These are phyloP conservation scores for Aureobasidium sp. DNA, from an alignment of 2,329 filamentous ascomycete species.

Conservation along the genomic window DNA sequence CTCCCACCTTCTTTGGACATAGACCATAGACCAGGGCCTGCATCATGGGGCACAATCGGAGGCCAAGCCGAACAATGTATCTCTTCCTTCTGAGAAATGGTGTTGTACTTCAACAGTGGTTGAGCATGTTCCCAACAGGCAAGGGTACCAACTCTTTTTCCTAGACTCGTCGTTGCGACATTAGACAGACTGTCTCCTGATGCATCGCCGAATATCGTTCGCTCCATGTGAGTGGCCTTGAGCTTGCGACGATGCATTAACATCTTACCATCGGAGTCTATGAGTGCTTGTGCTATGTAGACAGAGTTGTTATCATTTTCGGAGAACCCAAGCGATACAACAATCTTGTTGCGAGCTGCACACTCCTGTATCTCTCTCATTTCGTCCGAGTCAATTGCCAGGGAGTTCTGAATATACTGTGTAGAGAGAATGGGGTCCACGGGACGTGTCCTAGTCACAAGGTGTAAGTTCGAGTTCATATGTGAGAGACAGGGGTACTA, in stretches of 20 bases:
- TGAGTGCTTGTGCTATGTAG: constrained; percentile 35
- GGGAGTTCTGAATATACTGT: constrained; percentile 39
- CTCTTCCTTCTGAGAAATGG: constrained; percentile 30
- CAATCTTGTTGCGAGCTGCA: constrained; percentile 28
- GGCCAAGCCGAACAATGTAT: constrained; percentile 37
- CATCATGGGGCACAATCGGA: constrained; percentile 25
- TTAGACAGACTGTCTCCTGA: constrained; percentile 28
- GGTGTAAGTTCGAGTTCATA: neutral
- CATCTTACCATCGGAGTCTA: constrained; percentile 27
- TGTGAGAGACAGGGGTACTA: constrained; percentile 20
- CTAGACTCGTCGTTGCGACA: constrained; percentile 27
- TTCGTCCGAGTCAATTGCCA: constrained; percentile 33
- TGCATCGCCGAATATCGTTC: constrained; percentile 36
- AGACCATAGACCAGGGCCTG: constrained; percentile 26
- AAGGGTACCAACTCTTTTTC: constrained; percentile 28
- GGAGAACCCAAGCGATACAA: constrained; percentile 33
- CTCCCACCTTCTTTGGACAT: constrained; percentile 30
- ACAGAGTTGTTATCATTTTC: constrained; percentile 32
- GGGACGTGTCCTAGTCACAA: constrained; percentile 29
- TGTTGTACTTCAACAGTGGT: constrained; percentile 36
- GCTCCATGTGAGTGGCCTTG: constrained; percentile 38
- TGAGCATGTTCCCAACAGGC: constrained; percentile 37
- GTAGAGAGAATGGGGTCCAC: constrained; percentile 33
- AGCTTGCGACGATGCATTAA: constrained; percentile 33
- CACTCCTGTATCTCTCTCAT: constrained; percentile 35